Conservation (phyloP, 495 filamentous ascomycete species). For the Annulohypoxylon bovei region DNA sequence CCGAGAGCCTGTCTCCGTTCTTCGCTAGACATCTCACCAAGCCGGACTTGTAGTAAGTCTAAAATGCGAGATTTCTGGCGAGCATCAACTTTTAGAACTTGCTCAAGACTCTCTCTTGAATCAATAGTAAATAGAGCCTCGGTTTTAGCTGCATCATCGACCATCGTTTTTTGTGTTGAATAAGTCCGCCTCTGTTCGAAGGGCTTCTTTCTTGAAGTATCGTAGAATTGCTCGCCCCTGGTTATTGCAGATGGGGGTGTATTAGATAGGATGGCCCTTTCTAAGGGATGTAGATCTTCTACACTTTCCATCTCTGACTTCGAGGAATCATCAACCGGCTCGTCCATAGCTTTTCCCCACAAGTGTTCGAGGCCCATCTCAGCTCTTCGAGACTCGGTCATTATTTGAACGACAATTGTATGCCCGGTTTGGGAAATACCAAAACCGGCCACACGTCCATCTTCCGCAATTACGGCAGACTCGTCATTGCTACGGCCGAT, state of each 20-base stretch:
- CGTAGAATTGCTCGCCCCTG: conserved; percentile 12
- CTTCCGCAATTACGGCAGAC: conserved; percentile 49
- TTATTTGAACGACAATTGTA: conserved; percentile 83
- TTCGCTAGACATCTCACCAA: conserved; percentile 20
- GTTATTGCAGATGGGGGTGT: conserved; percentile 20
- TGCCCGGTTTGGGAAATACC: conserved; percentile 67
- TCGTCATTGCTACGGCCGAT: conserved; percentile 64
- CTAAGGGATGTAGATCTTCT: conserved; percentile 39
- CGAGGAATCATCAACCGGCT: conserved; percentile 41
- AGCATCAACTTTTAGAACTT: conserved; percentile 36
- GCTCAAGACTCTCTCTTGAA: conserved; percentile 20
- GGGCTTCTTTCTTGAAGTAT: conserved; percentile 23
- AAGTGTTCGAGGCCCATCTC: conserved; percentile 86
- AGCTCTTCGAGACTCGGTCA: conserved; percentile 84
- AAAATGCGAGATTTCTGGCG: conserved; percentile 42
- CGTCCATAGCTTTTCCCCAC: conserved; percentile 69
- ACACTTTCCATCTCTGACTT: conserved; percentile 33
- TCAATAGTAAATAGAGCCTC: conserved; percentile 24
- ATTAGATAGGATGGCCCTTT: conserved; percentile 44
- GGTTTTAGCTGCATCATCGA: not conserved
- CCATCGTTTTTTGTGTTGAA: conserved; percentile 18
- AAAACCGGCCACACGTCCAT: conserved; percentile 75
- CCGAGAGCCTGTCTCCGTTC: not conserved
- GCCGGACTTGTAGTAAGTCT: conserved; percentile 28
- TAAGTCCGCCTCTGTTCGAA: conserved; percentile 37